phyloP scores from a whole-genome alignment of 2,329 filamentous ascomycete species.

The Teratosphaeria gauchensis region DNA sequence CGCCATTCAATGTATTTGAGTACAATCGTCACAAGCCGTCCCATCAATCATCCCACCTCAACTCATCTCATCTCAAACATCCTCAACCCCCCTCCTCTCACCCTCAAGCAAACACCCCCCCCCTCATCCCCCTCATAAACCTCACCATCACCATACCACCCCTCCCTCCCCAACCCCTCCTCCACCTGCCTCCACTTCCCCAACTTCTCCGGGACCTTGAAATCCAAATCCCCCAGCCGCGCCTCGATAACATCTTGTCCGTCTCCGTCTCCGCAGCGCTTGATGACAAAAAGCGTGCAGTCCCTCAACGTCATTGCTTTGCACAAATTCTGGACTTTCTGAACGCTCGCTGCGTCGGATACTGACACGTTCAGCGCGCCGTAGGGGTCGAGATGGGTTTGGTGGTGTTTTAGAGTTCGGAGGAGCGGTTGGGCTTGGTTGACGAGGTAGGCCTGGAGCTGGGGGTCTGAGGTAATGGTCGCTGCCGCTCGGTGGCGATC shows the following conservation, averaged over 20 bases:
- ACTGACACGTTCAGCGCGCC: conserved; percentile 20
- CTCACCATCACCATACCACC: conserved; percentile 31
- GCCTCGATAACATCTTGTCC: conserved; percentile 29
- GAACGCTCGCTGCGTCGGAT: neutral
- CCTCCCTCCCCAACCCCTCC: conserved; percentile 26
- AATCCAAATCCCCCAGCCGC: conserved; percentile 37
- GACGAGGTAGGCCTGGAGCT: conserved; percentile 18
- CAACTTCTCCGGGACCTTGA: conserved; percentile 35
- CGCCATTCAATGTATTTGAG: no score
- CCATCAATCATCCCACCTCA: no score
- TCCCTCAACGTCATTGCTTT: conserved; percentile 41
- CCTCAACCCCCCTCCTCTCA: neutral
- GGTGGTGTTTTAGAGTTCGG: conserved; percentile 26
- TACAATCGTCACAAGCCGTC: no score
- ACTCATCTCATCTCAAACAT: no score
- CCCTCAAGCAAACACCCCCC: conserved; percentile 13
- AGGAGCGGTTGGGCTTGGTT: conserved; percentile 28
- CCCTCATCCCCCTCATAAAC: conserved; percentile 7
- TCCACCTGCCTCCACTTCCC: conserved; percentile 34
- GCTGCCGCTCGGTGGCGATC: conserved; percentile 15
- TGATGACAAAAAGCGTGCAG: conserved; percentile 35
- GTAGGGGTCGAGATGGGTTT: conserved; percentile 28
- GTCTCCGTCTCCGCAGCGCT: conserved; percentile 1
- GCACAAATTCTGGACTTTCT: conserved; percentile 16
- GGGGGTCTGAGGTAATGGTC: conserved; percentile 14